A percentile compares a stretch with the other conserved stretches of the same genome.
These are phyloP conservation scores for Curvularia spicifera DNA, from an alignment of 2,329 filamentous ascomycete species.

Conservation along the genomic window DNA sequence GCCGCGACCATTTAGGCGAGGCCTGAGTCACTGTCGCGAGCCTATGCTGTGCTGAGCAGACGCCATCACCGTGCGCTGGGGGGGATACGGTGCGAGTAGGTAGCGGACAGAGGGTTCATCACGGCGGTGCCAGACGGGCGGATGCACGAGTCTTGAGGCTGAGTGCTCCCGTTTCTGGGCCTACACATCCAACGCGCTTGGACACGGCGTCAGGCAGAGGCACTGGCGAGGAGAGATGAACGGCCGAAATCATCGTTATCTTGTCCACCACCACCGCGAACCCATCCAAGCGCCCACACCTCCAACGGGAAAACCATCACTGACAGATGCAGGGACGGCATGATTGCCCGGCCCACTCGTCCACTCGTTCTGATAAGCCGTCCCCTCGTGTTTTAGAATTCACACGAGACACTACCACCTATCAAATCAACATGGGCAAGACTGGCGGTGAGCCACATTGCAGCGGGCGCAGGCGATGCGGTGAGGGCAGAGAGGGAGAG, in stretches of 20 bases:
- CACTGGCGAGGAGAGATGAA: neutral
- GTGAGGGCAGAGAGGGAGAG: conserved; percentile 2
- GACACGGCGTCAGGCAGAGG: neutral
- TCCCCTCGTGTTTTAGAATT: neutral
- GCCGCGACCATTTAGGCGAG: conserved; percentile 9
- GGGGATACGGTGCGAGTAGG: neutral
- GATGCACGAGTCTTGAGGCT: neutral
- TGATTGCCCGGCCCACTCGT: conserved; percentile 8
- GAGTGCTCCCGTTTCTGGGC: neutral
- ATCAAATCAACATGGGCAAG: conserved; percentile 9
- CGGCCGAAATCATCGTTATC: neutral
- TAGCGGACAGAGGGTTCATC: neutral
- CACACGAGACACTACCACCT: neutral
- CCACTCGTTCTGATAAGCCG: neutral
- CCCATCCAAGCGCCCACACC: neutral
- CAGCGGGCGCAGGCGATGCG: conserved; percentile 15
- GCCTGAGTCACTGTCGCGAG: conserved; percentile 19
- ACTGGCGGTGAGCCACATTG: conserved; percentile 30
- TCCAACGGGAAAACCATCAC: neutral
- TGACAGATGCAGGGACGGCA: conserved; percentile 3
- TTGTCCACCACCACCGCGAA: neutral
- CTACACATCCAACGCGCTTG: neutral
- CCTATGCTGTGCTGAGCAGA: neutral
- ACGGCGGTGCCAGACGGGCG: neutral
- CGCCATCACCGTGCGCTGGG: conserved; percentile 2